Evolutionary conservation across 495 filamentous ascomycete species (phyloP).

Genomic region (Talaromyces stipitatus): DNA sequence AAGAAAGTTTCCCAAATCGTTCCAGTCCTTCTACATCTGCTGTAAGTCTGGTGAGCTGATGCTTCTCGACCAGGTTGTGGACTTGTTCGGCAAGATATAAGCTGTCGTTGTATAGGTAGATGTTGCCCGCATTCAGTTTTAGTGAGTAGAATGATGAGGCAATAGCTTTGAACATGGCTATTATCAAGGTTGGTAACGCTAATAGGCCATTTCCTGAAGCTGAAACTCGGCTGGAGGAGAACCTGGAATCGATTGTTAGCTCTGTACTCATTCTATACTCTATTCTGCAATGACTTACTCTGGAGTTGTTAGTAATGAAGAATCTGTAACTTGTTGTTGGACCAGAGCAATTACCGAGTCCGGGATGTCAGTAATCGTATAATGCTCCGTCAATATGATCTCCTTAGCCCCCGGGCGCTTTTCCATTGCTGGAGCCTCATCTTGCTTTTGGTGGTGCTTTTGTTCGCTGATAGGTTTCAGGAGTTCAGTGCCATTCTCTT

Average conservation of each 20-base stretch:
- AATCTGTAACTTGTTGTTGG: conserved; percentile 60
- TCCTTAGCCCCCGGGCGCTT: conserved; percentile 32
- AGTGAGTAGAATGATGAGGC: conserved; percentile 70
- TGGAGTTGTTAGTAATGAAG: conserved; percentile 49
- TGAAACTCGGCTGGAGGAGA: conserved; percentile 48
- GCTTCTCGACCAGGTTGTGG: conserved; percentile 45
- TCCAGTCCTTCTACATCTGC: conserved; percentile 66
- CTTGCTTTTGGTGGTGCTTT: conserved; percentile 4
- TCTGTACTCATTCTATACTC: not conserved
- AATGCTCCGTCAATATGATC: conserved; percentile 75
- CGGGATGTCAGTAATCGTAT: conserved; percentile 81
- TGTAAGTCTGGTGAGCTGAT: conserved; percentile 48
- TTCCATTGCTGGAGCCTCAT: conserved; percentile 10
- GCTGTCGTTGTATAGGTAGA: conserved; percentile 93
- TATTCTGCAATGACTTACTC: conserved; percentile 31
- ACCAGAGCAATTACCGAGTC: conserved; percentile 67
- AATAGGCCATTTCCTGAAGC: conserved; percentile 70
- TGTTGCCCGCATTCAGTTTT: conserved; percentile 59
- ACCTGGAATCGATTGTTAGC: conserved; percentile 22
- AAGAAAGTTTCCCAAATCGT: conserved; percentile 74
- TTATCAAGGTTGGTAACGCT: conserved; percentile 69
- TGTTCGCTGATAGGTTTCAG: conserved; percentile 5
- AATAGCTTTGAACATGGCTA: conserved; percentile 87
- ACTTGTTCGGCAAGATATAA: conserved; percentile 68
- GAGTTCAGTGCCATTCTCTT: conserved; percentile 9